Percentiles rank a stretch among this genome's conserved stretches.
These are phyloP conservation scores for Phytopythium delawarense DNA, from an alignment of 352 stramenopile species.

Conservation along the genomic window DNA sequence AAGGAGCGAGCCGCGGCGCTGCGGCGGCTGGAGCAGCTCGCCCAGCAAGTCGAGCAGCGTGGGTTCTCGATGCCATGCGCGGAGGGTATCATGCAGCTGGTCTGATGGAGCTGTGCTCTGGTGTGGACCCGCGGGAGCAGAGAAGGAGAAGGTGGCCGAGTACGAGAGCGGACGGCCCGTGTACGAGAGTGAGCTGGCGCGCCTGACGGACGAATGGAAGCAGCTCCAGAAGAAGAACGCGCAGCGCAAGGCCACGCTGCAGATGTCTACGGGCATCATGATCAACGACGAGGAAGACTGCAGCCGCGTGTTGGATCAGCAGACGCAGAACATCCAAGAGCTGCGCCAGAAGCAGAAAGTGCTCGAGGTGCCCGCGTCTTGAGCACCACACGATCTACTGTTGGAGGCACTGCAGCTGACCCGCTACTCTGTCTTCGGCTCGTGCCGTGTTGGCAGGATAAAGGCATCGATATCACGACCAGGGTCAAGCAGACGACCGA, in stretches of 20 bases:
- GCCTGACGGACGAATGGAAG: slow-evolving; percentile 58
- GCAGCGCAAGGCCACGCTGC: slow-evolving; percentile 62
- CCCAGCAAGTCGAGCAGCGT: slow-evolving; percentile 40
- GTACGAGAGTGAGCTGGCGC: slow-evolving; percentile 47
- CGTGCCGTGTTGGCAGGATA: slow-evolving; percentile 24
- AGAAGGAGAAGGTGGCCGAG: slow-evolving; percentile 46
- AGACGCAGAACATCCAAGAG: slow-evolving; percentile 71
- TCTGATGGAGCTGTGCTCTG: background rate
- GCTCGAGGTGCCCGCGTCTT: slow-evolving; percentile 32
- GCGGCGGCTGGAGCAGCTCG: slow-evolving; percentile 33
- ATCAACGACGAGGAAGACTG: slow-evolving; percentile 84
- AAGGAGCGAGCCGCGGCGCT: slow-evolving; percentile 40
- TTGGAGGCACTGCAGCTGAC: too few species aligned
- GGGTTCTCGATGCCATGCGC: background rate
- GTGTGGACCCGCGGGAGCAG: slow-evolving; percentile 8
- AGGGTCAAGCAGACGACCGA: slow-evolving; percentile 58
- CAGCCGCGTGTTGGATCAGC: slow-evolving; percentile 56
- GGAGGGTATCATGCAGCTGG: background rate
- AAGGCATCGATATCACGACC: slow-evolving; percentile 70
- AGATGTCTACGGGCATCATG: slow-evolving; percentile 62
- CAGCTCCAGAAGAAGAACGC: slow-evolving; percentile 70
- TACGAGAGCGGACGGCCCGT: slow-evolving; percentile 27
- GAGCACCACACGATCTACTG: too few species aligned
- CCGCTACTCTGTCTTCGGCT: background rate
- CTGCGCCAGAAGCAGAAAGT: slow-evolving; percentile 64